These are phyloP conservation scores for Candida piceae DNA, from an alignment of 805 yeast species.

Conservation along the genomic window DNA sequence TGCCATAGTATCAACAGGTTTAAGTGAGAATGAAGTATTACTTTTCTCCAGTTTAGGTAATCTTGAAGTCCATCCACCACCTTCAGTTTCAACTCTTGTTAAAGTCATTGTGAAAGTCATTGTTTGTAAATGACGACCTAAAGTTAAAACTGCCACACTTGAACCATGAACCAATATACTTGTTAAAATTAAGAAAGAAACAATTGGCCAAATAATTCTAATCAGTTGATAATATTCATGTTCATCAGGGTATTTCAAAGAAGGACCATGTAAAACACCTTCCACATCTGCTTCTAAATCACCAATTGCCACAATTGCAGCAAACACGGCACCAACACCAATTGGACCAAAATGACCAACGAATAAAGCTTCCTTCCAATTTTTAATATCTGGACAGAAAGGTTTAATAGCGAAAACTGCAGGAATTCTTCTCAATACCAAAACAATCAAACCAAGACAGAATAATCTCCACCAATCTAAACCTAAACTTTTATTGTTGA, in stretches of 20 bases:
- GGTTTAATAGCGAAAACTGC: constrained; percentile 52
- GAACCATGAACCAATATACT: constrained; percentile 61
- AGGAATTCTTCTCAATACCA: constrained; percentile 49
- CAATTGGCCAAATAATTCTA: constrained; percentile 44
- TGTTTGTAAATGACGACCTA: constrained; percentile 84
- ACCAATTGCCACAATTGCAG: constrained; percentile 30
- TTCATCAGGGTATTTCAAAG: constrained; percentile 25
- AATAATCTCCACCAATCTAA: constrained; percentile 50
- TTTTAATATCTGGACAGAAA: constrained; percentile 53
- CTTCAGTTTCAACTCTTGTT: constrained; percentile 58
- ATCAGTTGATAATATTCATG: constrained; percentile 28
- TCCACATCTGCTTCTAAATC: constrained; percentile 33
- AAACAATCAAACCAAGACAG: constrained; percentile 44
- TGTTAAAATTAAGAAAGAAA: constrained; percentile 46
- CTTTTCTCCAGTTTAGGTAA: constrained; percentile 71
- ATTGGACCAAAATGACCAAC: constrained; percentile 77
- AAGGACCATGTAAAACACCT: constrained; percentile 33
- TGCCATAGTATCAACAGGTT: constrained; percentile 69
- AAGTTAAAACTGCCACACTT: constrained; percentile 51
- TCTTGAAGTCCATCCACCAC: constrained; percentile 87
- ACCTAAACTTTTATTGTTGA: constrained; percentile 42
- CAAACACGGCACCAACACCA: constrained; percentile 42
- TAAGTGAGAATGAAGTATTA: constrained; percentile 76
- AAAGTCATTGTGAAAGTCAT: constrained; percentile 91
- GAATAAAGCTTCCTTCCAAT: constrained; percentile 65